Percentiles rank a stretch among this genome's conserved stretches.
phyloP scores from a whole-genome alignment of 78 protist genomes.

The Dictyostelium capitatum region DNA sequence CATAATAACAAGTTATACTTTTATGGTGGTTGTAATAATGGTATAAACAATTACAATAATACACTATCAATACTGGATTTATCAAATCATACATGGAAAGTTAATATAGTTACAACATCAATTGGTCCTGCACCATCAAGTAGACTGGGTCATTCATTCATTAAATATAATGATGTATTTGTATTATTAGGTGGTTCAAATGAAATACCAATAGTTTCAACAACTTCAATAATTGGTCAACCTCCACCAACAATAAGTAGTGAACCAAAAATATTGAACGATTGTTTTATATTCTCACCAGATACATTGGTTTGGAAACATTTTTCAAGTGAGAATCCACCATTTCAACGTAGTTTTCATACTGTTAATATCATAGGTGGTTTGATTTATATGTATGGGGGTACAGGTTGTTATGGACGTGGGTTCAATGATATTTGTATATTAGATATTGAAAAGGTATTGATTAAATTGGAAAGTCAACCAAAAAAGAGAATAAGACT shows the following conservation, averaged over 20 bases:
- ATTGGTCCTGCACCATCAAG: not conserved
- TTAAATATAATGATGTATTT: not conserved
- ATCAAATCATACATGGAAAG: constrained; percentile 39
- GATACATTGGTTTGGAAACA: constrained; percentile 42
- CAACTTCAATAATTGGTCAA: too few relatives aligned
- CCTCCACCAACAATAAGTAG: not conserved
- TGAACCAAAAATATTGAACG: constrained; percentile 32
- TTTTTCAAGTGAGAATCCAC: constrained; percentile 10
- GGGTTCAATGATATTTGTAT: constrained; percentile 38
- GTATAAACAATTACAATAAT: not conserved
- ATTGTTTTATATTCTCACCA: constrained; percentile 30
- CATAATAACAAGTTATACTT: constrained; percentile 33
- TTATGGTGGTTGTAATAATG: constrained; percentile 24
- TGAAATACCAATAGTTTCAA: too few relatives aligned
- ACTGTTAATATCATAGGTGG: not conserved
- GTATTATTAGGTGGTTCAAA: constrained; percentile 35
- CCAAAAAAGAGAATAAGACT: constrained; percentile 62
- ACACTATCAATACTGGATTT: constrained; percentile 19
- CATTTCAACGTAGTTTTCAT: constrained; percentile 38
- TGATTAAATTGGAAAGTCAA: constrained; percentile 23
- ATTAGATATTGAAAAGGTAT: constrained; percentile 44
- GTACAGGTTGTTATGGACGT: not conserved
- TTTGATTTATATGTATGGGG: constrained; percentile 39
- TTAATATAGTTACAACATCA: constrained; percentile 23
- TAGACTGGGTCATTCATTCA: constrained; percentile 42